Base-by-base conservation (phyloP, 345 rosid genomes). In the Eucalyptus cloeziana region DNA sequence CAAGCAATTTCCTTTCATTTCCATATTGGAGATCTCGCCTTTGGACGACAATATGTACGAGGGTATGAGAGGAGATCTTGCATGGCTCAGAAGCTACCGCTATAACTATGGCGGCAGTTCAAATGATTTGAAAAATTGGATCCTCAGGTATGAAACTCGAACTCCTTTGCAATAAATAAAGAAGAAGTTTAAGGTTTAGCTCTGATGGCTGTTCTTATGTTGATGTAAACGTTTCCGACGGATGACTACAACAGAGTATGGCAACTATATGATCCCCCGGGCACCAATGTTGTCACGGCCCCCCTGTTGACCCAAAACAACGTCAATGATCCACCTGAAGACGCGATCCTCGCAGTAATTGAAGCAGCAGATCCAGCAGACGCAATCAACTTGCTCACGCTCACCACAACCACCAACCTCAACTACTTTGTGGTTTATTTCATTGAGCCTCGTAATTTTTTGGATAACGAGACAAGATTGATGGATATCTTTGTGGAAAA, bases 1-100 rank as follows among this genome's bases (percentile, higher is more conserved):
- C 43, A 54, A 90, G 13, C 89, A 51, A 10, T 67, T 87, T 58
- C 92, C 93, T 12, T 93, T 93, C 86, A 91, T 92, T 67, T 90
- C 92, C 16, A 83, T 87, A 24, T 87, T 92, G 76, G 92, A 93
- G 87, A 88, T 91, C 25, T 58, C 25, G 15, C n/a, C 62, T 22
- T 25, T 86, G 87, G 21, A 7, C 1, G 58, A 37, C 27, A 33
- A 54, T 13, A 85, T 52, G 50, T 93, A 93, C 11, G 30, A 60
- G 17, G 40, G 88, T 44, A 90, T 93, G 92, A 52, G 83, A 15
- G 86, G 88, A 31, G 85, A 90, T 22, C 62, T 52, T 33, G 91
- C 91, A 21, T 88, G 89, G 89, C 86, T 86, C 51, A 86, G n/a
- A 25, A 87, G 83, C 52, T 88, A 87, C 69, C 83, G 79, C 19